Conservation (phyloP, 2,329 filamentous ascomycete genomes). For the Chaetomium olivaceum region DNA sequence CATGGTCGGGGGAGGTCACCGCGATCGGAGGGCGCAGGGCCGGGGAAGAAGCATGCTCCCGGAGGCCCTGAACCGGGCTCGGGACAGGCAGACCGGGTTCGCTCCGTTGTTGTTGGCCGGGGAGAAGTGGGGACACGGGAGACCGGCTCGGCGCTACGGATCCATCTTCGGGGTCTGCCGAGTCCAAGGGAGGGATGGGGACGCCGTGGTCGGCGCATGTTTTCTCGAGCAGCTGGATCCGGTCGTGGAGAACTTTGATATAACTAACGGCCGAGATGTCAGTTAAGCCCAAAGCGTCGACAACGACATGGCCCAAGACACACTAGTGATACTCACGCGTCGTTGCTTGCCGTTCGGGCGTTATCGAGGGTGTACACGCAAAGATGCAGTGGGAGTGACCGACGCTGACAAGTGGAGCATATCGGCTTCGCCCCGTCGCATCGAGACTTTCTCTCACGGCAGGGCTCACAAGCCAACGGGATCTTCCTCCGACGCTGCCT, state of each 20-base stretch:
- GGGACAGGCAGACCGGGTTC: background rate
- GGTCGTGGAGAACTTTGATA: conserved; percentile 34
- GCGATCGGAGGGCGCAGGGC: background rate
- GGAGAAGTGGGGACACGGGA: background rate
- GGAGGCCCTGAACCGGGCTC: background rate
- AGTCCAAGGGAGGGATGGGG: conserved; percentile 22
- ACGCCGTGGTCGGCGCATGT: conserved; percentile 27
- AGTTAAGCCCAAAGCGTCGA: background rate
- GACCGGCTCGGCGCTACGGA: background rate
- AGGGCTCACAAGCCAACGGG: conserved; percentile 46
- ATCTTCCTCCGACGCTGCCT: conserved; percentile 32
- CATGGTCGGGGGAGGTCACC: conserved; percentile 6
- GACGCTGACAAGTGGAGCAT: conserved; percentile 44
- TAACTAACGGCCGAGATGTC: conserved; percentile 11
- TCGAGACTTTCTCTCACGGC: conserved; percentile 44
- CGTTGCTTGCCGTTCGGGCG: conserved; percentile 40
- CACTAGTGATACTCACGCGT: conserved; percentile 33
- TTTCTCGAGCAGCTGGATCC: conserved; percentile 35
- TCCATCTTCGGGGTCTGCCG: conserved; percentile 3
- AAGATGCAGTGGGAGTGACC: conserved; percentile 38
- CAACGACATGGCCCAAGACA: background rate
- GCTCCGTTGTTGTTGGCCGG: background rate
- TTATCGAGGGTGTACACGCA: conserved; percentile 44
- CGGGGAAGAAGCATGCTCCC: conserved; percentile 10
- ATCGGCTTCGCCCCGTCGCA: conserved; percentile 48